These are phyloP conservation scores for Pleurotus platypus DNA, from an alignment of 768 basidiomycete species.

Conservation along the genomic window DNA sequence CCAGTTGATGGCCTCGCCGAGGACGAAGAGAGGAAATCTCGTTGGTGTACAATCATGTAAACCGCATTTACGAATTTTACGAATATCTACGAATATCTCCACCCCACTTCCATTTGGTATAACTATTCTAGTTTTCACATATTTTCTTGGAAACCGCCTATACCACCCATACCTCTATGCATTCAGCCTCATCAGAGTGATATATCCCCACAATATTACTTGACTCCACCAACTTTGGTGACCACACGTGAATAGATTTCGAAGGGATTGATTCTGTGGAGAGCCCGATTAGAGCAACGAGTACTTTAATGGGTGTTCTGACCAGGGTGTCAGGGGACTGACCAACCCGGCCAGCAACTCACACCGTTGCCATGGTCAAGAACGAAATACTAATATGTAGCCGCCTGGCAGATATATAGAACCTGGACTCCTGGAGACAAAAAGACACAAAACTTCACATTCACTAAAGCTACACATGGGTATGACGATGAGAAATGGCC, in stretches of 20 bases:
- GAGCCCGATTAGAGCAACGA: neutral
- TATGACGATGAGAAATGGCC: too few relatives aligned
- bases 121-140: constrained; percentile 7
- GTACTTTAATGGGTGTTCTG: neutral
- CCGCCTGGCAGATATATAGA: too few relatives aligned
- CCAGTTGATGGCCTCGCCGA: constrained; percentile 14
- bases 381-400: too few relatives aligned
- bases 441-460: too few relatives aligned
- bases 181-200: neutral
- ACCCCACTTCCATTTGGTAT: neutral
- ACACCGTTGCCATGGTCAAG: too few relatives aligned
- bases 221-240: neutral
- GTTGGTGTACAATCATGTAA: constrained; percentile 40
- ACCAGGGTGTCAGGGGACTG: neutral
- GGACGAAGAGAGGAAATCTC: constrained; percentile 26
- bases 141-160: constrained; percentile 4
- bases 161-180: neutral
- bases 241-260: neutral
- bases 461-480: too few relatives aligned
- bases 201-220: neutral
- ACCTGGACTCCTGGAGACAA: too few relatives aligned
- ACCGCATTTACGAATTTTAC: neutral
- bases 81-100: neutral
- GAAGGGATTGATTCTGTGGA: neutral
- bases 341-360: too few relatives aligned